These are phyloP conservation scores for Marvania coccoides DNA, from an alignment of 139 green algal genomes.

Conservation along the genomic window DNA sequence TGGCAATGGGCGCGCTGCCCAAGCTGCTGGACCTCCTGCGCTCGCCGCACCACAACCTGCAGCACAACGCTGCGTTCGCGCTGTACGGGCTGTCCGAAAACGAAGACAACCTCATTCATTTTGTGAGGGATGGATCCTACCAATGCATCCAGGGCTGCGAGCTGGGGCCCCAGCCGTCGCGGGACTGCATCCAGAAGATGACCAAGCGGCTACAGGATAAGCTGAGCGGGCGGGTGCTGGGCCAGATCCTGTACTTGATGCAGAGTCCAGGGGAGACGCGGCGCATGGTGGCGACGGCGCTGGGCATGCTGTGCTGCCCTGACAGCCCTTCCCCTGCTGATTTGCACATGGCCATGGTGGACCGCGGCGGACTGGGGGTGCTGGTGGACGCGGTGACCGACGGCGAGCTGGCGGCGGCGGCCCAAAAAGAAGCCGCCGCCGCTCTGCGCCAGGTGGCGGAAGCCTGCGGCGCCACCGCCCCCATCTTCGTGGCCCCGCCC, in stretches of 20 bases:
- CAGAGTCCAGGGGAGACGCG: conserved; percentile 32
- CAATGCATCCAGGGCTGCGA: conserved; percentile 60
- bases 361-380: conserved; percentile 70
- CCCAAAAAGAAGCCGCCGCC: conserved; percentile 16
- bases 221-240: conserved; percentile 40
- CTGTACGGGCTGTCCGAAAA: conserved; percentile 96
- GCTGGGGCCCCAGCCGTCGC: conserved; percentile 59
- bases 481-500: neutral
- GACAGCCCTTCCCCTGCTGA: conserved; percentile 32
- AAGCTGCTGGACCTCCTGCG: conserved; percentile 89
- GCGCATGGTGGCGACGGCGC: conserved; percentile 58
- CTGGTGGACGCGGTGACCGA: conserved; percentile 78
- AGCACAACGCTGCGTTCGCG: conserved; percentile 92
- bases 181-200: conserved; percentile 96
- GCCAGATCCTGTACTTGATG: conserved; percentile 71
- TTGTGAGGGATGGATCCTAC: conserved; percentile 72
- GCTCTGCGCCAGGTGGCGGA: conserved; percentile 3
- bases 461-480: neutral
- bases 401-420: neutral
- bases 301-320: conserved; percentile 66
- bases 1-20: conserved; percentile 70
- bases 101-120: conserved; percentile 92
- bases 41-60: conserved; percentile 71
- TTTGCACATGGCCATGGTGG: conserved; percentile 67
- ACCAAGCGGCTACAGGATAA: conserved; percentile 91